Evolutionary conservation across 805 yeast species (phyloP), one percentile per base, ranked within the genome.

Genomic region (Wickerhamiella musiphila): DNA sequence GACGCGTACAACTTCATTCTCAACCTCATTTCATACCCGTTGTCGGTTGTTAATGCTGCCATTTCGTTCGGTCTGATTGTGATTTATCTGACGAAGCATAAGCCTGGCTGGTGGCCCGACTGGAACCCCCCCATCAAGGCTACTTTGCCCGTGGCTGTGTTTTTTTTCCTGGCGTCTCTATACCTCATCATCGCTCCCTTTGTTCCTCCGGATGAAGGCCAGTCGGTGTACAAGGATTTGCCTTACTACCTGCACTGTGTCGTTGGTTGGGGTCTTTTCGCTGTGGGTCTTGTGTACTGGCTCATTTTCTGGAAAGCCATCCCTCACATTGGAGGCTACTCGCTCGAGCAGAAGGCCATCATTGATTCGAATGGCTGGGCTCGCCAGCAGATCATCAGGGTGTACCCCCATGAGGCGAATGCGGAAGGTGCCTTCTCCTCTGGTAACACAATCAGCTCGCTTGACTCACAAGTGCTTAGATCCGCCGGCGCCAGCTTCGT

Each of bases 171-270:
- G 32, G 62, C 79, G 7, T 73, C 79, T 9, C 44, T 74, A 19
- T 78, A 77, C 49, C 60, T 78, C 46, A 63, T 77, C 33, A 66
- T 69, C 35, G 84, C 86, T 20, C 92, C 92, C 31, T 78, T 75
- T 49, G 63, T 78, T 39, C 82, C 90, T 28, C 92, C 92, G 29
- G 48, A 61, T 14, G 60, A 47, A 13, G 78, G 74, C 22, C 74
- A 76, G 54, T 60, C 65, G 23, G 83, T 78, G 33, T 78, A 78
- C 60, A 53, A 68, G n/a, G 42, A 51, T 31, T 57, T 78, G 45
- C 92, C 92, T 18, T 78, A 78, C 57, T 78, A 70, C 63, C 62
- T 73, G 35, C 84, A 77, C 51, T 73, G 82, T 49, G 90, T 78
- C 31, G 79, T 76, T n/a, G 73, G 83, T 9, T 67, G 82, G 72